Conservation (phyloP, 495 filamentous ascomycete genomes). For the Penicillium cinerascens region DNA sequence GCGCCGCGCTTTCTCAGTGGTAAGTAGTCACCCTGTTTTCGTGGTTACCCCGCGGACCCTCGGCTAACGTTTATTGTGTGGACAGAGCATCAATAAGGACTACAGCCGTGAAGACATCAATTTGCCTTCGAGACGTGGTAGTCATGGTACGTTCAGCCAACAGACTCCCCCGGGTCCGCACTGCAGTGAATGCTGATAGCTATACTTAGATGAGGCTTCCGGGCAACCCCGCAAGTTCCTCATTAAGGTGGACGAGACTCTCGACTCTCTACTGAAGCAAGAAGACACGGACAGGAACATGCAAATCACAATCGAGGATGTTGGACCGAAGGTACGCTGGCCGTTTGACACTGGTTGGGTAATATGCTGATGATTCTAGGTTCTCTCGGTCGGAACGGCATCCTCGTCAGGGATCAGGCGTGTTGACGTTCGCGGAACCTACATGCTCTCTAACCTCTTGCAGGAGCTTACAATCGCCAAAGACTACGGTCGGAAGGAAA, state of each 20-base stretch:
- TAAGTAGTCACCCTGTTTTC: conserved; percentile 32
- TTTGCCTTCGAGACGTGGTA: conserved; percentile 38
- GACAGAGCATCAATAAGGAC: conserved; percentile 30
- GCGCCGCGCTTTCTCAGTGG: conserved; percentile 46
- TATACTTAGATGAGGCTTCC: conserved; percentile 46
- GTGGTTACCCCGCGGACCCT: conserved; percentile 12
- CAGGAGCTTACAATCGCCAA: conserved; percentile 91
- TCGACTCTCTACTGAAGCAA: conserved; percentile 64
- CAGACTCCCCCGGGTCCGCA: neutral
- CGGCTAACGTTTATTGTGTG: neutral
- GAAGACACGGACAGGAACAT: conserved; percentile 90
- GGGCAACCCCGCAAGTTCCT: conserved; percentile 63
- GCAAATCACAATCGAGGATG: conserved; percentile 96
- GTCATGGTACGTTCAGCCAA: conserved; percentile 41
- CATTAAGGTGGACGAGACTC: conserved; percentile 71
- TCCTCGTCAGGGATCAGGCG: conserved; percentile 77
- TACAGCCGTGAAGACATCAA: conserved; percentile 35
- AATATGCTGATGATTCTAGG: conserved; percentile 36
- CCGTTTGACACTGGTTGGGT: neutral
- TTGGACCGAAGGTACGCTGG: conserved; percentile 75
- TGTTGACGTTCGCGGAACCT: conserved; percentile 87
- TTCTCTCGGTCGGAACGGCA: conserved; percentile 78
- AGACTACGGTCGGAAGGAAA: conserved; percentile 75
- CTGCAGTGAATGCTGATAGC: conserved; percentile 11
- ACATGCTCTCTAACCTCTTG: conserved; percentile 90